A percentile compares a stretch with the other conserved stretches of the same genome.
These are phyloP conservation scores for Agastache rugosa DNA, from an alignment of 257 asterid species.

Conservation along the genomic window DNA sequence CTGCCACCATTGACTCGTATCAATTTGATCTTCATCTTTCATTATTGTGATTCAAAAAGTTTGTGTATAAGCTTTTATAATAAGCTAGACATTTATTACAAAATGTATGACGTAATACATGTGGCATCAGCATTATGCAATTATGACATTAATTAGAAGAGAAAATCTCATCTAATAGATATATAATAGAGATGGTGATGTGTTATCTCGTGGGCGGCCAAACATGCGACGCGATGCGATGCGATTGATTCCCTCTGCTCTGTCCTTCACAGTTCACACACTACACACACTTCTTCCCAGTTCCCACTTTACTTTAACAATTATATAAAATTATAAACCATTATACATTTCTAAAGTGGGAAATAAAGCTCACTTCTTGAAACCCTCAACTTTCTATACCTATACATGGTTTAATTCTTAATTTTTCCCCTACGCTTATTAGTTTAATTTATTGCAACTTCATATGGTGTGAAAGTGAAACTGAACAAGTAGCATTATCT, in stretches of 20 bases:
- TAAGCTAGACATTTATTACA: too few species aligned
- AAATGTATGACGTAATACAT: not conserved
- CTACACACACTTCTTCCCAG: not conserved
- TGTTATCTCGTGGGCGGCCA: conserved; percentile 26
- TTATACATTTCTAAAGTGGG: not conserved
- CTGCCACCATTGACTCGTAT: too few species aligned
- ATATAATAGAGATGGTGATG: not conserved
- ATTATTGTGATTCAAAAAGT: too few species aligned
- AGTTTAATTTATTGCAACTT: too few species aligned
- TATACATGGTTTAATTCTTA: not conserved
- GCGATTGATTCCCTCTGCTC: conserved; percentile 10
- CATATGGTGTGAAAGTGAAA: not conserved
- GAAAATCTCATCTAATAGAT: not conserved
- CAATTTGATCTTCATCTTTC: too few species aligned
- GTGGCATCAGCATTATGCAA: conserved; percentile 24
- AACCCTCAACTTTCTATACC: not conserved
- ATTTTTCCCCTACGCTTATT: too few species aligned
- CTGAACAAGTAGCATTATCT: not conserved
- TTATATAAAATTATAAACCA: too few species aligned
- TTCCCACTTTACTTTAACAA: conserved; percentile 23
- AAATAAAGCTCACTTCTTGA: not conserved
- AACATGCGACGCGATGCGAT: conserved; percentile 38
- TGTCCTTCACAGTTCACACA: conserved; percentile 33
- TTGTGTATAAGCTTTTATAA: too few species aligned
- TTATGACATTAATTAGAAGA: not conserved